Evolutionary conservation across 2,329 filamentous ascomycete genomes (phyloP), one percentile per base, ranked within the genome.

Genomic region (Fonsecaea monophora): DNA sequence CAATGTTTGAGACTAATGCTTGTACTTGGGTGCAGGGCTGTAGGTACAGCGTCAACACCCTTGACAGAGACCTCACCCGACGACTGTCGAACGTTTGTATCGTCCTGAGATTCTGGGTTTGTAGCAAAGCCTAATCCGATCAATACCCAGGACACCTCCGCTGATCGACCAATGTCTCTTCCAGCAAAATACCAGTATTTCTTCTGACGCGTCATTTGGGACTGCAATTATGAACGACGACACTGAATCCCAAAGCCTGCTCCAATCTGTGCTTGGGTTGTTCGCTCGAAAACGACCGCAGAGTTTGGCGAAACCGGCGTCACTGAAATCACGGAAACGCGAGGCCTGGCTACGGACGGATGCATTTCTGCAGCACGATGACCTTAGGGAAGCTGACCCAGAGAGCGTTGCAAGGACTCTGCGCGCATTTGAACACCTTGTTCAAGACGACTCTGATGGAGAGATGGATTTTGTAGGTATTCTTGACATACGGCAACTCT

Each of bases 301-400:
- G 69, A 71, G 61, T 62, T 68, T 65, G 45, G 62, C 70, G 45
- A 35, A 67, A 61, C 68, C 68, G 12, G 42, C 62, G 55, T 71
- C 69, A 57, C 45, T 72, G 69, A 69, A 59, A 67, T 72, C 72
- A 57, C 70, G 60, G 58, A 66, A 53, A 64, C 71, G 65, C 68
- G 72, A 74, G 12, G 72, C 72, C 71, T 74, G 72, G 70, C 65
- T 74, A 50, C 72, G 71, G 57, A 73, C 72, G 65, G 72, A 73
- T 67, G 67, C 72, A 67, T 73, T 53, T 71, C 62, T 74, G 68
- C 72, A 73, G 66, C 70, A 64, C 59, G 71, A 73, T 70, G 62
- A 68, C 42, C 58, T 72, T 61, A 63, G 37, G 64, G 72, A 73
- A 67, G 48, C 53, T 57, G 71, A 73, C 66, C 69, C 72, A 32